phyloP scores from a whole-genome alignment of 2,329 filamentous ascomycete genomes.

The Mycocentrospora acerina region DNA sequence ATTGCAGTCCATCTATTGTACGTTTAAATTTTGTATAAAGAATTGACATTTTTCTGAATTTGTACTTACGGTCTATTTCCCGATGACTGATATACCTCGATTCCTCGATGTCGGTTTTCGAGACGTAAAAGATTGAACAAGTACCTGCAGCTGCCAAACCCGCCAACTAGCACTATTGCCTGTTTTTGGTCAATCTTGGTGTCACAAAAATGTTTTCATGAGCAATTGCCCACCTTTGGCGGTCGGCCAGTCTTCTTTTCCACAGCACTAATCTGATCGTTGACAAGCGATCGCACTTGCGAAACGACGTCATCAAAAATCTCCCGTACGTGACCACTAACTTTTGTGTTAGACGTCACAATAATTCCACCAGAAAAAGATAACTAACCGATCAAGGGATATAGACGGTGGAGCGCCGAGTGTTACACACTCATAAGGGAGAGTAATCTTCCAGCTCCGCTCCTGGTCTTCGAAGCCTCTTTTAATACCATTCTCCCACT shows the following conservation, averaged over 20 bases:
- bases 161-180: slow-evolving; percentile 12
- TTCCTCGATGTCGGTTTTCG: slow-evolving; percentile 7
- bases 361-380: no score
- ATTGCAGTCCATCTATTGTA: slow-evolving; percentile 11
- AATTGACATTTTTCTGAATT: not conserved
- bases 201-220: not conserved
- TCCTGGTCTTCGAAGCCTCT: slow-evolving; percentile 13
- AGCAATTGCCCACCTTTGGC: slow-evolving; percentile 1
- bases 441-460: slow-evolving; percentile 6
- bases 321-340: slow-evolving; percentile 5
- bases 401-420: slow-evolving; percentile 5
- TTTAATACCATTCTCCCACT: slow-evolving; percentile 27
- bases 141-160: slow-evolving; percentile 13
- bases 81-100: slow-evolving; percentile 9
- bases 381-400: slow-evolving; percentile 4
- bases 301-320: slow-evolving; percentile 8
- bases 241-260: not conserved
- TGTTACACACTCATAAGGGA: slow-evolving; percentile 6
- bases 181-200: not conserved
- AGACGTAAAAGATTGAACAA: slow-evolving; percentile 5
- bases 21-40: not conserved
- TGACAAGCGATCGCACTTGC: slow-evolving; percentile 5
- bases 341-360: no score
- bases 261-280: slow-evolving; percentile 5
- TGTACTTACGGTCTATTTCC: slow-evolving; percentile 2